A percentile compares a stretch with the other conserved stretches of the same genome.
Conservation (phyloP, 2,329 filamentous ascomycete genomes). For the Alternaria ventricosa region DNA sequence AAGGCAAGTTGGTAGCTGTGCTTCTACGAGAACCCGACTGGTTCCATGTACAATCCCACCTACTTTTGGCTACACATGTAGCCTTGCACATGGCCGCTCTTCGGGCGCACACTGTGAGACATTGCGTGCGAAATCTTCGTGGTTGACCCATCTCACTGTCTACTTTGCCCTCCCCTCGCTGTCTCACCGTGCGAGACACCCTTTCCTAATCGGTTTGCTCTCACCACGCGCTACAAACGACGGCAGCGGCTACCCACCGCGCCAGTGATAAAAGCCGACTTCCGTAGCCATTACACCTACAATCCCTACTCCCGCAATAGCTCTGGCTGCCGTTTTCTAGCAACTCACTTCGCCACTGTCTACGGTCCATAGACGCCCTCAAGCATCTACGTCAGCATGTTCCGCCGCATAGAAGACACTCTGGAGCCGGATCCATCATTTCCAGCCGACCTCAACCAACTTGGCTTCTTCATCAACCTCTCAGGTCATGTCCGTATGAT, state of each 20-base stretch:
- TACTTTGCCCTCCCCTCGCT: neutral
- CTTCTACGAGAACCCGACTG: neutral
- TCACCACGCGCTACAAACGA: constrained; percentile 21
- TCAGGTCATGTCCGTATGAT: constrained; percentile 77
- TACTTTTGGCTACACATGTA: neutral
- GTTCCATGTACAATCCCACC: constrained; percentile 19
- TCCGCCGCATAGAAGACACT: constrained; percentile 70
- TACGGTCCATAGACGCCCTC: neutral
- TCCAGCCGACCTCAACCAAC: constrained; percentile 67
- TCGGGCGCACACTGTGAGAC: neutral
- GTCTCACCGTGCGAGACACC: neutral
- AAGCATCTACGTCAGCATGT: constrained; percentile 64
- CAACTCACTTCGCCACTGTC: neutral
- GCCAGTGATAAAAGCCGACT: neutral
- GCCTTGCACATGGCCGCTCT: neutral
- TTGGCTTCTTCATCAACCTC: constrained; percentile 83
- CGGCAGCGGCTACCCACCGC: constrained; percentile 2
- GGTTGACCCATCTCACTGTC: neutral
- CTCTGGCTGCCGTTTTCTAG: neutral
- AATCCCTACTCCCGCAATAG: neutral
- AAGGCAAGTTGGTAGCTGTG: constrained; percentile 87
- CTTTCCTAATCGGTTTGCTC: constrained; percentile 20
- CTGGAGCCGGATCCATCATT: constrained; percentile 73
- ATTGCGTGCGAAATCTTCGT: neutral
- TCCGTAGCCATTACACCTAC: constrained; percentile 3